Percentiles rank a stretch among this genome's conserved stretches.
These are phyloP conservation scores for Yamadazyma friedrichii DNA, from an alignment of 1,139 yeast genomes.

Conservation along the genomic window DNA sequence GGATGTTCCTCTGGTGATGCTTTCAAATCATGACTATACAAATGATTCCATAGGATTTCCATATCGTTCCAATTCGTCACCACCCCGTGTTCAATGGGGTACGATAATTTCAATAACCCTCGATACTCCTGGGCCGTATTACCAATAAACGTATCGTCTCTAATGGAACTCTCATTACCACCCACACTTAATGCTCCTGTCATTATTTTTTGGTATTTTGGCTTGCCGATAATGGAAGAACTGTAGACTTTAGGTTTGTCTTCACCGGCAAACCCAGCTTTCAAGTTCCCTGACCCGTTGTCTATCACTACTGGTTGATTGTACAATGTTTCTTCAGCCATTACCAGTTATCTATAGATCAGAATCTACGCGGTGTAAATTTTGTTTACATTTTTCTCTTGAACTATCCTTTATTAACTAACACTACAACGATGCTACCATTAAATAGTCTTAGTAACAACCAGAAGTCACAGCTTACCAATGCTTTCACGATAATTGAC, in stretches of 20 bases:
- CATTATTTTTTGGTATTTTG: slow-evolving; percentile 83
- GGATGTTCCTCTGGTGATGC: slow-evolving; percentile 53
- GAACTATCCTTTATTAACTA: not conserved
- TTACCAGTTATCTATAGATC: slow-evolving; percentile 1
- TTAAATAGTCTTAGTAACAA: slow-evolving; percentile 39
- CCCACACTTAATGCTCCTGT: slow-evolving; percentile 53
- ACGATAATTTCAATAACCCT: slow-evolving; percentile 65
- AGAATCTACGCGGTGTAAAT: not conserved
- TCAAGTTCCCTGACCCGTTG: slow-evolving; percentile 86
- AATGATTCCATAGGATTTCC: slow-evolving; percentile 71
- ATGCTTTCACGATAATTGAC: slow-evolving; percentile 67
- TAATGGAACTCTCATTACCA: slow-evolving; percentile 13
- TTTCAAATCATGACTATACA: slow-evolving; percentile 60
- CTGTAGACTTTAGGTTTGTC: slow-evolving; percentile 66
- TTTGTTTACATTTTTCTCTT: not conserved
- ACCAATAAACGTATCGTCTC: slow-evolving; percentile 60
- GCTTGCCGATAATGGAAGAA: slow-evolving; percentile 66
- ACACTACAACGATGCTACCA: not conserved
- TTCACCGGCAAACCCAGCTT: slow-evolving; percentile 94
- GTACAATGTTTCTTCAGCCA: slow-evolving; percentile 22
- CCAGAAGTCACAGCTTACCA: slow-evolving; percentile 44
- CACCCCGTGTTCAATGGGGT: slow-evolving; percentile 81
- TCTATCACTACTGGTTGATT: slow-evolving; percentile 93
- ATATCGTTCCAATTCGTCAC: slow-evolving; percentile 86
- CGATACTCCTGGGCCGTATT: slow-evolving; percentile 68